These are phyloP conservation scores for Ustilago esculenta DNA, from an alignment of 1,284 basidiomycete genomes.

Conservation along the genomic window DNA sequence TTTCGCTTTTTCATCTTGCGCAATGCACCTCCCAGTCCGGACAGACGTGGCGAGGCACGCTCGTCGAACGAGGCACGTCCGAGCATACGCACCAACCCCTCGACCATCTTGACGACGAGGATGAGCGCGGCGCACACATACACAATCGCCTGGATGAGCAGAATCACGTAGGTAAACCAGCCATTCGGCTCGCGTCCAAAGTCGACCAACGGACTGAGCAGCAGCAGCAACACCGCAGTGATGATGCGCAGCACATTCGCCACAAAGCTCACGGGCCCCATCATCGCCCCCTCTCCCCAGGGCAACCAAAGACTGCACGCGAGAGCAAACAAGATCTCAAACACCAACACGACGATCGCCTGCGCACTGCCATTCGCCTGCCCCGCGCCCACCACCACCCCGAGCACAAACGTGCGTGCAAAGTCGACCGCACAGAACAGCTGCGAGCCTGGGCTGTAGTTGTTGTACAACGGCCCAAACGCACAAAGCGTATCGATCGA, in stretches of 20 bases:
- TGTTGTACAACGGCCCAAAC: constrained; percentile 93
- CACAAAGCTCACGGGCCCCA: constrained; percentile 91
- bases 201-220: constrained; percentile 82
- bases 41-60: constrained; percentile 40
- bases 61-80: constrained; percentile 85
- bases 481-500: constrained; percentile 90
- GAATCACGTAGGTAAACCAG: constrained; percentile 92
- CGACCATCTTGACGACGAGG: constrained; percentile 83
- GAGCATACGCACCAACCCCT: constrained; percentile 81
- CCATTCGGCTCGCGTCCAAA: constrained; percentile 68
- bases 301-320: constrained; percentile 77
- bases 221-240: constrained; percentile 85
- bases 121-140: constrained; percentile 83
- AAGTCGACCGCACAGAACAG: constrained; percentile 85
- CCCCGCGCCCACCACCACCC: constrained; percentile 83
- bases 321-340: constrained; percentile 68
- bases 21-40: constrained; percentile 55
- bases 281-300: constrained; percentile 94
- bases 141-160: constrained; percentile 84
- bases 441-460: constrained; percentile 89
- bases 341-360: constrained; percentile 77
- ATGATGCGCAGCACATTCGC: constrained; percentile 89
- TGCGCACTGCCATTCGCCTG: constrained; percentile 90
- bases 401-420: constrained; percentile 81
- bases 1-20: constrained; percentile 48